Conservation (phyloP, 2,329 filamentous ascomycete genomes). For the Diplodia corticola region DNA sequence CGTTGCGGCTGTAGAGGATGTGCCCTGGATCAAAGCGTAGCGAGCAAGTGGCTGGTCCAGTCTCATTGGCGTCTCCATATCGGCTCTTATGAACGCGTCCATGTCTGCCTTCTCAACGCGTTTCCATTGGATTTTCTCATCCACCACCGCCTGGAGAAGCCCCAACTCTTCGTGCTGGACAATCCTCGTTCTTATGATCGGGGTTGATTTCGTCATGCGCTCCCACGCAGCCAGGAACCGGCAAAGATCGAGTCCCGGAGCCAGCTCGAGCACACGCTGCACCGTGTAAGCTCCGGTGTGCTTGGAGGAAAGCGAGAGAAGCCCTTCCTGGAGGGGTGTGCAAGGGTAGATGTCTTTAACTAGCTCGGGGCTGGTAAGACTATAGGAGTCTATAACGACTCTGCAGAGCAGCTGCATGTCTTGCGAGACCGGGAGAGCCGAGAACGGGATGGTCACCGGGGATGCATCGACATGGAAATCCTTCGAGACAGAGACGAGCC, state of each 20-base stretch:
- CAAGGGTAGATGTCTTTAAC: slow-evolving; percentile 57
- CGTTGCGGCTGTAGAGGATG: slow-evolving; percentile 23
- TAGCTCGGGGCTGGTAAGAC: slow-evolving; percentile 21
- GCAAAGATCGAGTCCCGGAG: slow-evolving; percentile 27
- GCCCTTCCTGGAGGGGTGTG: slow-evolving; percentile 56
- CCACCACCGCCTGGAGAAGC: slow-evolving; percentile 36
- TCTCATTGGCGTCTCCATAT: slow-evolving; percentile 40
- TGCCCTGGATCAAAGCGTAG: slow-evolving; percentile 36
- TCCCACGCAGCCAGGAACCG: slow-evolving; percentile 51
- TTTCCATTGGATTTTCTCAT: slow-evolving; percentile 28
- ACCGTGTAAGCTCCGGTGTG: slow-evolving; percentile 55
- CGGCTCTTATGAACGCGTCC: slow-evolving; percentile 33
- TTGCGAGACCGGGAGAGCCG: slow-evolving; percentile 29
- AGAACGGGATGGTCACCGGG: background rate
- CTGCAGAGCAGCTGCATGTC: background rate
- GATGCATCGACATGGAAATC: slow-evolving; percentile 7
- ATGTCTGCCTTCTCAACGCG: background rate
- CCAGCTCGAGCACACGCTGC: slow-evolving; percentile 27
- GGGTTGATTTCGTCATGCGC: slow-evolving; percentile 43
- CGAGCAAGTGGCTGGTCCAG: slow-evolving; percentile 42
- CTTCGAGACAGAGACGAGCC: slow-evolving; percentile 28
- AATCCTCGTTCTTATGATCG: slow-evolving; percentile 51
- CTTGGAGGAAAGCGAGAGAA: slow-evolving; percentile 56
- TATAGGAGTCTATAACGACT: no score
- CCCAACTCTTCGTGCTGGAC: slow-evolving; percentile 34